Percentiles rank a stretch among this genome's conserved stretches.
Conservation (phyloP, 805 yeast genomes). For the Saturnispora silvae region DNA sequence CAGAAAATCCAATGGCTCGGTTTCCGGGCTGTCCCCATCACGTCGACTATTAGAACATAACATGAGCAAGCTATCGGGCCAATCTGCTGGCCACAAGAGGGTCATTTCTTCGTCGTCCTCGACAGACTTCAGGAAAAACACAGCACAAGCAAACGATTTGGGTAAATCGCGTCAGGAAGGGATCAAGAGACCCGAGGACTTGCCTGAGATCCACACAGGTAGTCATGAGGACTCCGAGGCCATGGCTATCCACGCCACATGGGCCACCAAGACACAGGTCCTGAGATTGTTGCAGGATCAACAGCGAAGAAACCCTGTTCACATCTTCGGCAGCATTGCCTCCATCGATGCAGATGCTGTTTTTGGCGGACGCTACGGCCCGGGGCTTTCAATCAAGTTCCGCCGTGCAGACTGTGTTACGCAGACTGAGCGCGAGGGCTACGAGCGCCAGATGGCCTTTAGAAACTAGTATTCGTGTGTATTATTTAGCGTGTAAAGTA, state of each 20-base stretch:
- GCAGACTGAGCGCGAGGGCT: conserved; percentile 19
- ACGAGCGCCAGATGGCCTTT: conserved; percentile 22
- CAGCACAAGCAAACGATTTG: not conserved
- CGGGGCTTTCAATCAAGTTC: conserved; percentile 21
- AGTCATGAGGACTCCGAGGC: conserved; percentile 11
- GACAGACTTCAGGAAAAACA: not conserved
- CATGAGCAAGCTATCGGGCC: too few species aligned
- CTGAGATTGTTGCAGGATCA: conserved; percentile 16
- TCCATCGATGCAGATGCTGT: conserved; percentile 18
- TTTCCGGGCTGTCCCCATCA: conserved; percentile 1
- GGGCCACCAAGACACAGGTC: conserved; percentile 17
- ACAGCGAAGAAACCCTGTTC: conserved; percentile 16
- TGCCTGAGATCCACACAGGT: conserved; percentile 16
- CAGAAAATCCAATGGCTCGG: conserved; percentile 5
- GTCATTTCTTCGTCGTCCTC: too few species aligned
- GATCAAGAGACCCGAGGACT: too few species aligned
- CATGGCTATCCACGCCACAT: conserved; percentile 15
- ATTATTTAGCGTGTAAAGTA: too few species aligned
- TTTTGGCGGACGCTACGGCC: conserved; percentile 17
- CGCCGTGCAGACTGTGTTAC: conserved; percentile 16
- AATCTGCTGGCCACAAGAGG: too few species aligned
- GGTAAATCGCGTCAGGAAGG: too few species aligned
- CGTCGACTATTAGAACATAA: conserved; percentile 2
- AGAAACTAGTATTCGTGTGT: not conserved
- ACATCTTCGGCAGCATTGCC: conserved; percentile 19